Evolutionary conservation across 352 stramenopile species (phyloP), one percentile per base, ranked within the genome.

Genomic region (Pythium sp.): DNA sequence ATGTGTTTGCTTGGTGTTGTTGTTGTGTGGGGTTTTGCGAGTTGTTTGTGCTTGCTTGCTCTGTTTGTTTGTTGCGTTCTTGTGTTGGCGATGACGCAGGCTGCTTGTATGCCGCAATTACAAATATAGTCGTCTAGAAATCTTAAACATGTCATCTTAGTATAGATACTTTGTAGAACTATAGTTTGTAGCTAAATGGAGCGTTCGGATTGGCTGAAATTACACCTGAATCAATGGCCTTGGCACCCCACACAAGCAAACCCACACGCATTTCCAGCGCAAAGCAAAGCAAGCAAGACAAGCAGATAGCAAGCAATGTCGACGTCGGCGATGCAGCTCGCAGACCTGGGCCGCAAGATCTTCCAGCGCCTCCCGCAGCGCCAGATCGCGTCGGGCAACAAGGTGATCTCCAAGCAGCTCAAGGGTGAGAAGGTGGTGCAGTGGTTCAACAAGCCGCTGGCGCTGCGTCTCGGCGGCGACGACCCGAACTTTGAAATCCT

Each of bases 341-440:
- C 83, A 62, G 87, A 95, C 65, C 73, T 95, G 58, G 78, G 83
- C 51, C 86, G 87, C 71, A 93, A 95, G 80, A 95, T 95, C 70
- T 95, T 95, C 75, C 84, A 95, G 82, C 86, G 87, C 18, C 74
- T 95, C 70, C 87, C 87, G 72, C 86, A 94, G 80, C 86, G 82
- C 73, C 77, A 93, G 70, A 88, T 75, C 28, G 72, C 80, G 67
- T 94, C 87, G 55, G 87, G 87, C 72, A 95, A 94, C 76, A 95
- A 95, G 76, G 80, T 95, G 49, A 93, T 95, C 76, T 93, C 84
- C 75, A 93, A 93, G 80, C 84, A 94, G 78, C 80, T 95, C 53
- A 91, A 91, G 78, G 87, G 87, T 58, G 87, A 95, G 43, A 94
- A 92, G 76, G 75, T 95, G 12, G 87, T 82, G 30, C 89, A 80